These are phyloP conservation scores for Metarhizium brunneum DNA, from an alignment of 2,329 filamentous ascomycete genomes.

Conservation along the genomic window DNA sequence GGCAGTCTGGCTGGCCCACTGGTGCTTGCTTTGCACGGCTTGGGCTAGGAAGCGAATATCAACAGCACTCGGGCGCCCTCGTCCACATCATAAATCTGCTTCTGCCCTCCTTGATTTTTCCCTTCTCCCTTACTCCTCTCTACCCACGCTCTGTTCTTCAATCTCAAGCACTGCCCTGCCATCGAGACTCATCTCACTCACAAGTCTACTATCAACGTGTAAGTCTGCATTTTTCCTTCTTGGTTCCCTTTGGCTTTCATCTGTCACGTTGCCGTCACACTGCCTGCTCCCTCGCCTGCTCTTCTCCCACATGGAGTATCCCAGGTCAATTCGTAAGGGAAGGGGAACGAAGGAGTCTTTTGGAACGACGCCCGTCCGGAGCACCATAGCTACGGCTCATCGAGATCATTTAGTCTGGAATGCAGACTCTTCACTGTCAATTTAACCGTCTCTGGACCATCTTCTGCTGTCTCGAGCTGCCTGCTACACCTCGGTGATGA, in stretches of 20 bases:
- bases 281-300: background rate
- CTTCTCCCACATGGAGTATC: background rate
- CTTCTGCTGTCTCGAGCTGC: no score
- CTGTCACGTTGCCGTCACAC: background rate
- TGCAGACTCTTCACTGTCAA: no score
- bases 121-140: background rate
- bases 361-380: background rate
- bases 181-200: background rate
- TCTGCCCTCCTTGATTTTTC: background rate
- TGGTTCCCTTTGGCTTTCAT: background rate
- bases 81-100: constrained; percentile 6
- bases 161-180: background rate
- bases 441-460: no score
- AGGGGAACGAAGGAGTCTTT: background rate
- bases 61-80: background rate
- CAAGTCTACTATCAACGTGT: background rate
- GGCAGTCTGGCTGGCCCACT: background rate
- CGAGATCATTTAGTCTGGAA: no score
- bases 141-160: background rate
- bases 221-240: background rate
- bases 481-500: no score
- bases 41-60: background rate
- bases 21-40: constrained; percentile 6
- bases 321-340: background rate
- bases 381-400: background rate